phyloP scores from a whole-genome alignment of 2,329 filamentous ascomycete species.

The Cercospora sesami region DNA sequence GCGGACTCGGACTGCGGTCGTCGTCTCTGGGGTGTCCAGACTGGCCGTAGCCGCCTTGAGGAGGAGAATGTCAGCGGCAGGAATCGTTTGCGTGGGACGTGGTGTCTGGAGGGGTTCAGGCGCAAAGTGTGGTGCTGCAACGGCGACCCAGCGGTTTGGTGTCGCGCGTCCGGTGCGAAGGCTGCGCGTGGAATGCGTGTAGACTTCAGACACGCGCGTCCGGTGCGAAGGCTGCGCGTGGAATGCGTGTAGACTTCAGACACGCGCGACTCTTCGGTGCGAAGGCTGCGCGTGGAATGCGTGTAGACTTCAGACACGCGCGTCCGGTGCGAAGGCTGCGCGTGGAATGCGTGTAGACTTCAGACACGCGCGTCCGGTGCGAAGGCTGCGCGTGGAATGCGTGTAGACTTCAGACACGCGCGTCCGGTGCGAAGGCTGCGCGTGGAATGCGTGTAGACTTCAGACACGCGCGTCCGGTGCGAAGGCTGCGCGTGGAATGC shows the following conservation, averaged over 20 bases:
- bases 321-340: no score
- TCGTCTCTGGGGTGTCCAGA: conserved; percentile 21
- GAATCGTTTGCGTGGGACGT: background rate
- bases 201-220: conserved; percentile 5
- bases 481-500: no score
- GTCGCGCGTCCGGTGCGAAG: background rate
- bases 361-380: no score
- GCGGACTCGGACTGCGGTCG: conserved; percentile 22
- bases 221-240: no score
- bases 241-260: no score
- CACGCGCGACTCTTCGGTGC: no score
- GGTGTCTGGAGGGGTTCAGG: conserved; percentile 1
- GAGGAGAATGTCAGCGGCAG: conserved; percentile 14
- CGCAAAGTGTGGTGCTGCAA: background rate
- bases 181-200: conserved; percentile 20
- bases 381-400: no score
- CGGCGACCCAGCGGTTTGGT: background rate
- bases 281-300: no score
- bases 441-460: no score
- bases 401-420: conserved; percentile 13
- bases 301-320: conserved; percentile 13
- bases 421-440: no score
- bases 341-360: no score
- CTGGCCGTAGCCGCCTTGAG: conserved; percentile 29
- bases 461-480: no score